Percentiles rank a stretch among this genome's conserved stretches.
phyloP scores from a whole-genome alignment of 1,139 yeast species.

The Yamadazyma blattariae region DNA sequence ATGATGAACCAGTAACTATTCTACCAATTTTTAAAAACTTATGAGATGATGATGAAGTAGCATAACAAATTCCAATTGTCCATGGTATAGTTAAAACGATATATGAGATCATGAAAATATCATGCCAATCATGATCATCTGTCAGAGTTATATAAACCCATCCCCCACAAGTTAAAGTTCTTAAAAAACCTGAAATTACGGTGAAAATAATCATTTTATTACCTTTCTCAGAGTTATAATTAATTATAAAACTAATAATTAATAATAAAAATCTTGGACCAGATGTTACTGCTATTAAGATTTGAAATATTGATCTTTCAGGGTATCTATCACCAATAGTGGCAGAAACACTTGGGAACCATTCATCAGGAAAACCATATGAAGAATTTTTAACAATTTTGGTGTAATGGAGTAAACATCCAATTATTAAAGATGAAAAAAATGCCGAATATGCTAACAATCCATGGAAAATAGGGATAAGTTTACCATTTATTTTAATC shows the following conservation, averaged over 20 bases:
- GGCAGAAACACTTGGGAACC: constrained; percentile 98
- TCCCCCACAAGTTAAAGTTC: constrained; percentile 96
- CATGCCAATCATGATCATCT: constrained; percentile 96
- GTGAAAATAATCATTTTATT: constrained; percentile 25
- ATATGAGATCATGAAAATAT: constrained; percentile 89
- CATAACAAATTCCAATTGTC: constrained; percentile 53
- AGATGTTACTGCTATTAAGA: constrained; percentile 73
- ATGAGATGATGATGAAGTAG: constrained; percentile 46
- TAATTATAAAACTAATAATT: constrained; percentile 52
- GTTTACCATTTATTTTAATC: constrained; percentile 48
- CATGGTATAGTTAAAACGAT: constrained; percentile 89
- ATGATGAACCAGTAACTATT: constrained; percentile 51
- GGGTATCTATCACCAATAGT: constrained; percentile 97
- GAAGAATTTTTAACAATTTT: constrained; percentile 86
- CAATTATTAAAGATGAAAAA: constrained; percentile 68
- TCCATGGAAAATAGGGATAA: constrained; percentile 70
- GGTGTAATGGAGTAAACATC: constrained; percentile 70
- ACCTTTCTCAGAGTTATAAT: constrained; percentile 36
- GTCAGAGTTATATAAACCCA: constrained; percentile 98
- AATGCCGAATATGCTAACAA: constrained; percentile 71
- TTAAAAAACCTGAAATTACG: constrained; percentile 56
- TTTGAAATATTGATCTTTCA: constrained; percentile 87
- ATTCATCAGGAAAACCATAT: constrained; percentile 92
- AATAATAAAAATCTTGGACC: constrained; percentile 84
- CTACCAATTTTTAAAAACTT: constrained; percentile 52